phyloP scores from a whole-genome alignment of 805 yeast genomes.

The Metschnikowia bowlesiae region DNA sequence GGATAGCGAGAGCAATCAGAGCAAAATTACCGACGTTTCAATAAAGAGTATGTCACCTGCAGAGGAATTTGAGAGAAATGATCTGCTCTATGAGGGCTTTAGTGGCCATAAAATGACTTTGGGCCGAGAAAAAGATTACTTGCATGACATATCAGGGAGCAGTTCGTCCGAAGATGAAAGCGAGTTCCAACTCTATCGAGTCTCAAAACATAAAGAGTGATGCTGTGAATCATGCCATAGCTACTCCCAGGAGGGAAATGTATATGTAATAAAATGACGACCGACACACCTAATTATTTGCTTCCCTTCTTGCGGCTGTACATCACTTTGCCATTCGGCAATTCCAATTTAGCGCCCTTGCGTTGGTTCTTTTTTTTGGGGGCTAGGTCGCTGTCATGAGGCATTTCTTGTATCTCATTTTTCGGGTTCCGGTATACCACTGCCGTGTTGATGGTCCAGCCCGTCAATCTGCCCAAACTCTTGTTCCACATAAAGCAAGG shows the following conservation, averaged over 20 bases:
- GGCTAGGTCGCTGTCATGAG: constrained; percentile 1
- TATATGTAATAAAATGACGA: constrained; percentile 1
- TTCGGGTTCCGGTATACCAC: constrained; percentile 14
- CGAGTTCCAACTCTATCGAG: constrained; percentile 39
- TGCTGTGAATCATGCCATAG: neutral
- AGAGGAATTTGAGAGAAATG: constrained; percentile 14
- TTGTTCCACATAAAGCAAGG: constrained; percentile 44
- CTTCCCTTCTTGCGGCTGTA: constrained; percentile 21
- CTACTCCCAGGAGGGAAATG: neutral
- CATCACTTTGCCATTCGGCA: constrained; percentile 61
- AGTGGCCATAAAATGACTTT: constrained; percentile 15
- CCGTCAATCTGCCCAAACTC: constrained; percentile 35
- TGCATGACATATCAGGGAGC: constrained; percentile 41
- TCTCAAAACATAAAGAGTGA: constrained; percentile 31
- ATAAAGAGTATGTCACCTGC: constrained; percentile 34
- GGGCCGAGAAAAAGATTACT: constrained; percentile 27
- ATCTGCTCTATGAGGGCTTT: constrained; percentile 24
- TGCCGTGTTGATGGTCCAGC: constrained; percentile 16
- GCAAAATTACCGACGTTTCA: constrained; percentile 18
- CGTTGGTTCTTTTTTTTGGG: constrained; percentile 3
- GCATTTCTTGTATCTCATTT: constrained; percentile 11
- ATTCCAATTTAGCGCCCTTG: constrained; percentile 42
- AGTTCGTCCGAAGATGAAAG: constrained; percentile 41
- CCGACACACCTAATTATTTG: neutral
- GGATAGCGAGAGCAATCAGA: neutral